Base-by-base conservation (phyloP, 2,329 filamentous ascomycete genomes). In the Hirsutella minnesotensis region DNA sequence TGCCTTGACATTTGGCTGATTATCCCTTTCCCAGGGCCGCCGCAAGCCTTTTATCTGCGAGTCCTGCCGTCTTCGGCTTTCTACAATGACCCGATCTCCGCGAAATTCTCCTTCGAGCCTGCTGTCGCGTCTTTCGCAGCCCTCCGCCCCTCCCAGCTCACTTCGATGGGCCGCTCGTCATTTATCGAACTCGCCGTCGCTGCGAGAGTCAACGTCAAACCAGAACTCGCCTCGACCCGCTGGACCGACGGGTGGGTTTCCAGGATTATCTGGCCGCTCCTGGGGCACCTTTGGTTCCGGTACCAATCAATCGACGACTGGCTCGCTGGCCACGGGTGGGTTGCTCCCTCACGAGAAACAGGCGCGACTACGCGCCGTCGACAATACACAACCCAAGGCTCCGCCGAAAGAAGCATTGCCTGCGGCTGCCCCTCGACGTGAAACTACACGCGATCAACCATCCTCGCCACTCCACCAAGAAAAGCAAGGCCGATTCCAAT, bases 11-110 rank as follows among this genome's bases (percentile, higher is more conserved):
- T 36, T n/a, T 18, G 9, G 35, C 21, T 15, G 13, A 9, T 10
- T 7, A 12, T 10, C 21, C 4, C 9, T 33, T 10, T 2, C 21
- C 1, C 5, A 67, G 64, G 56, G 59, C 51, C 61, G 56, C 46
- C 53, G 56, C 50, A 57, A 59, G 53, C 55, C 58, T 40, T 67
- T 65, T 52, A 56, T 68, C 40, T 69, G 65, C 60, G 55, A 60
- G 39, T 53, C 58, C 51, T 68, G 65, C 52, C 61, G 58, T 46
- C 56, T 57, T 42, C 54, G 53, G 49, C 51, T 56, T 41, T 49
- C 51, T 41, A 45, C 51, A 21, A 49, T 44, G 29, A 44, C 43
- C 40, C 43, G 43, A 40, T 47, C 19, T 43, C 34, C 37, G 42
- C 35, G 24, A 4, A 20, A 38, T 27, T 30, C 39, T 37, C 3